A percentile compares a stretch with the other conserved stretches of the same genome.
Conservation (phyloP, 1,284 basidiomycete species). For the Somion occarium region DNA sequence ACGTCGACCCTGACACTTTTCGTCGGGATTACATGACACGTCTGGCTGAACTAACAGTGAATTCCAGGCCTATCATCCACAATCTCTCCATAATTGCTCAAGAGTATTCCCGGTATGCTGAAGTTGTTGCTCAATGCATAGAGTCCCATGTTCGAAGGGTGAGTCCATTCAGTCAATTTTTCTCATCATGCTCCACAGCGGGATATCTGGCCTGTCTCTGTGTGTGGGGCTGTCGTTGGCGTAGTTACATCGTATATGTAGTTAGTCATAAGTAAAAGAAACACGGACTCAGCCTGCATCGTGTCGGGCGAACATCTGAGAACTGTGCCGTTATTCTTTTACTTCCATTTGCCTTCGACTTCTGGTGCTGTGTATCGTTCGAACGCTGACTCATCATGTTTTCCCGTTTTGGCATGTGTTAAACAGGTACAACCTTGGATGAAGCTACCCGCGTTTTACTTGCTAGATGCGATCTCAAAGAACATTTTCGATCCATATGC, state of each 20-base stretch:
- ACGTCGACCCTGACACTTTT: conserved; percentile 72
- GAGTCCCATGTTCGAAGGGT: conserved; percentile 86
- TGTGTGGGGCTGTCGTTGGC: neutral
- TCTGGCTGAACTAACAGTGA: conserved; percentile 85
- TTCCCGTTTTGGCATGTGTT: conserved; percentile 28
- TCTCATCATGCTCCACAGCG: conserved; percentile 8
- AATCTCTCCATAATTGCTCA: conserved; percentile 92
- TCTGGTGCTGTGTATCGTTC: conserved; percentile 12
- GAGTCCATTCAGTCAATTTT: conserved; percentile 41
- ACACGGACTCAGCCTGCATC: conserved; percentile 8
- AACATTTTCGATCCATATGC: conserved; percentile 91
- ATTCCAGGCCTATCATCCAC: conserved; percentile 95
- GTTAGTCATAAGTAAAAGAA: conserved; percentile 3
- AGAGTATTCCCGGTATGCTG: conserved; percentile 76
- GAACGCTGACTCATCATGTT: conserved; percentile 58
- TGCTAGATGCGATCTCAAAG: conserved; percentile 95
- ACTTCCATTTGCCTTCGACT: conserved; percentile 19
- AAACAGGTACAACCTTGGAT: conserved; percentile 83
- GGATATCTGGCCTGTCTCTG: no score
- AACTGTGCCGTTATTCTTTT: neutral
- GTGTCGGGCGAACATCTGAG: conserved; percentile 1
- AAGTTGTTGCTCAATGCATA: conserved; percentile 83
- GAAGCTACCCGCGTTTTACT: conserved; percentile 92
- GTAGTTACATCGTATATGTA: conserved; percentile 8
- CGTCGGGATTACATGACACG: conserved; percentile 77